These are phyloP conservation scores for Colletotrichum sp. DNA, from an alignment of 2,329 filamentous ascomycete genomes.

Conservation along the genomic window DNA sequence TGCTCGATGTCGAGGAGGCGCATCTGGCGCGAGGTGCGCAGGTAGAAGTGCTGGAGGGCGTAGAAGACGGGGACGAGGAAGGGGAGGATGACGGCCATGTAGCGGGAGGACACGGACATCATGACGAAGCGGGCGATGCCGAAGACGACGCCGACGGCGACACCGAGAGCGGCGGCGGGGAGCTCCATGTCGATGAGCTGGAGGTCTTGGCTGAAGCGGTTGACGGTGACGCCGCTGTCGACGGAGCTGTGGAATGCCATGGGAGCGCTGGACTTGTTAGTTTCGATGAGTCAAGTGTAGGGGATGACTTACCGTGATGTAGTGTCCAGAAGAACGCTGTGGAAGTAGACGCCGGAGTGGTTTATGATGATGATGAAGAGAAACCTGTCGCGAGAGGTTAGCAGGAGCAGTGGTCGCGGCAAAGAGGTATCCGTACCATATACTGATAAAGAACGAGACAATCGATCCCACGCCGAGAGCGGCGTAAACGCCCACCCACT, in stretches of 20 bases:
- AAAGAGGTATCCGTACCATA: not conserved
- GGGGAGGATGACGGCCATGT: slow-evolving; percentile 35
- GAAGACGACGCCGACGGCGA: slow-evolving; percentile 16
- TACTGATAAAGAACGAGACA: not conserved
- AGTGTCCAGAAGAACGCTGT: slow-evolving; percentile 28
- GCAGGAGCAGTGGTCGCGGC: not conserved
- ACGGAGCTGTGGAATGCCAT: slow-evolving; percentile 22
- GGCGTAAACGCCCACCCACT: slow-evolving; percentile 41
- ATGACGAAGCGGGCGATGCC: slow-evolving; percentile 20
- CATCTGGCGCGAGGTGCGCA: slow-evolving; percentile 41
- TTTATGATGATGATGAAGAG: slow-evolving; percentile 36
- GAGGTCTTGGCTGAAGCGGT: slow-evolving; percentile 26
- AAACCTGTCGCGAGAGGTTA: slow-evolving; percentile 20
- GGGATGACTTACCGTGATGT: slow-evolving; percentile 17
- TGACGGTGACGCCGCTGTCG: slow-evolving; percentile 25
- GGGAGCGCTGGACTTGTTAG: slow-evolving; percentile 10
- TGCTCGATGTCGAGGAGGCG: slow-evolving; percentile 39
- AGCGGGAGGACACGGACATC: slow-evolving; percentile 31
- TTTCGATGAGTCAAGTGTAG: not conserved
- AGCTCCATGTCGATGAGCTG: slow-evolving; percentile 27
- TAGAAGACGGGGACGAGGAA: slow-evolving; percentile 31
- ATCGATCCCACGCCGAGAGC: slow-evolving; percentile 6
- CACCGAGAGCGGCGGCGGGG: slow-evolving; percentile 22
- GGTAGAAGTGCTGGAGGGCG: slow-evolving; percentile 34
- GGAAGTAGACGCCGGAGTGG: slow-evolving; percentile 31